A percentile compares a stretch with the other conserved stretches of the same genome.
phyloP scores from a whole-genome alignment of 2,329 filamentous ascomycete species.

The Aspergillus ochraceus region DNA sequence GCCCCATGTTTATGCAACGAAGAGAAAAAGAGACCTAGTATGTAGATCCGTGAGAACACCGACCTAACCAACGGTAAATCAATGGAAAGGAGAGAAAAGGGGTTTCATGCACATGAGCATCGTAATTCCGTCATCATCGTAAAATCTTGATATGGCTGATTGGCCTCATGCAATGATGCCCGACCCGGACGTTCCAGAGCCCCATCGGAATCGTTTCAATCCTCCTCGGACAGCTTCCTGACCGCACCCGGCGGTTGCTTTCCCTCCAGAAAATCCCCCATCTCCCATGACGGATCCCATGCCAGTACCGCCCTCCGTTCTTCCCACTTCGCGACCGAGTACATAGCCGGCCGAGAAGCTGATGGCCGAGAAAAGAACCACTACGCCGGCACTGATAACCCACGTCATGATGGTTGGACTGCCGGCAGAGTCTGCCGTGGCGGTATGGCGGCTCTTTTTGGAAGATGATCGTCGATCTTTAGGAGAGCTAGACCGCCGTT shows the following conservation, averaged over 20 bases:
- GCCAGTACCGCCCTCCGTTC: constrained; percentile 47
- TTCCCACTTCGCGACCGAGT: constrained; percentile 59
- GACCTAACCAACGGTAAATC: background rate
- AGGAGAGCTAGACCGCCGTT: constrained; percentile 36
- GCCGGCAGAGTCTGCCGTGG: constrained; percentile 38
- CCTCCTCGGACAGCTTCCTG: constrained; percentile 48
- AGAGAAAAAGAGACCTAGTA: background rate
- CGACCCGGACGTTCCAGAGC: constrained; percentile 37
- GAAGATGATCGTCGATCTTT: constrained; percentile 37
- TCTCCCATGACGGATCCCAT: constrained; percentile 28
- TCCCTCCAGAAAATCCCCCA: constrained; percentile 26
- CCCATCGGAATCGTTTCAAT: constrained; percentile 46
- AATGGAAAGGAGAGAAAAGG: background rate
- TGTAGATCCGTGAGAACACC: constrained; percentile 1
- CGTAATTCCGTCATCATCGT: background rate
- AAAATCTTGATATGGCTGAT: background rate
- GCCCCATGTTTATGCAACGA: background rate
- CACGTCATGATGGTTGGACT: constrained; percentile 64
- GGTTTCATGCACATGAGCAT: background rate
- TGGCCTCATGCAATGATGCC: constrained; percentile 34
- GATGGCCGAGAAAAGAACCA: constrained; percentile 63
- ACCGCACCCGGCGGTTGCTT: constrained; percentile 41
- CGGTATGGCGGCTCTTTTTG: constrained; percentile 37
- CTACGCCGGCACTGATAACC: constrained; percentile 65
- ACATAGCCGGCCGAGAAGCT: constrained; percentile 66